Percentiles rank a stretch among this genome's conserved stretches.
Evolutionary conservation across 176 grass and related monocot genomes (phyloP).

Genomic region (Rhynchospora tenuis): DNA sequence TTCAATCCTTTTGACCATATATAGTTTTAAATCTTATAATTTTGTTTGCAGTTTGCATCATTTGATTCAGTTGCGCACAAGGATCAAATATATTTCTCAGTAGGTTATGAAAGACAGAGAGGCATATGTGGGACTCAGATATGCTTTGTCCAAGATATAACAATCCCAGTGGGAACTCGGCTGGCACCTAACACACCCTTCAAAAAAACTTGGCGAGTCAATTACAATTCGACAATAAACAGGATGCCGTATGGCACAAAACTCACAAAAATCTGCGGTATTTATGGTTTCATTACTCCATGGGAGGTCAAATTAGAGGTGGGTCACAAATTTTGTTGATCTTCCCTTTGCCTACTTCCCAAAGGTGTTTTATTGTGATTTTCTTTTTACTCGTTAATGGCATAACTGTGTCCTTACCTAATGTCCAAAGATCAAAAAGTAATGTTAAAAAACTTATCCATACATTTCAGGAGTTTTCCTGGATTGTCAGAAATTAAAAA

Average conservation of each 20-base stretch:
- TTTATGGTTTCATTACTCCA: background rate
- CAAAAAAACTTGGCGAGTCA: background rate
- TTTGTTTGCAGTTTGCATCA: too few species aligned
- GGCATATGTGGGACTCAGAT: background rate
- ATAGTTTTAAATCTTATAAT: too few species aligned
- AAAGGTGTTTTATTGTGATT: too few species aligned
- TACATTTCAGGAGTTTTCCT: background rate
- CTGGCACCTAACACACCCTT: background rate
- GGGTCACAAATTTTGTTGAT: background rate
- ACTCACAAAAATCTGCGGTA: background rate
- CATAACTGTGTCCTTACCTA: background rate
- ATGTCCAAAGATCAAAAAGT: background rate
- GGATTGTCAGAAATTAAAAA: background rate
- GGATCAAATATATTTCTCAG: too few species aligned
- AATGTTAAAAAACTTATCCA: too few species aligned
- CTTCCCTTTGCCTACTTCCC: background rate
- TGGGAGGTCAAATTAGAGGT: background rate
- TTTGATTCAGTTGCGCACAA: too few species aligned
- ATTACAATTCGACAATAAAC: background rate
- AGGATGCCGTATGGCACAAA: background rate
- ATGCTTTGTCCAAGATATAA: background rate
- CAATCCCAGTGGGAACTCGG: background rate
- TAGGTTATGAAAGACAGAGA: too few species aligned
- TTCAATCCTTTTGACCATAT: too few species aligned
- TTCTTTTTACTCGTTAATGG: background rate